Base-by-base conservation (phyloP, 345 rosid species). In the Excoecaria cochinchinensis region DNA sequence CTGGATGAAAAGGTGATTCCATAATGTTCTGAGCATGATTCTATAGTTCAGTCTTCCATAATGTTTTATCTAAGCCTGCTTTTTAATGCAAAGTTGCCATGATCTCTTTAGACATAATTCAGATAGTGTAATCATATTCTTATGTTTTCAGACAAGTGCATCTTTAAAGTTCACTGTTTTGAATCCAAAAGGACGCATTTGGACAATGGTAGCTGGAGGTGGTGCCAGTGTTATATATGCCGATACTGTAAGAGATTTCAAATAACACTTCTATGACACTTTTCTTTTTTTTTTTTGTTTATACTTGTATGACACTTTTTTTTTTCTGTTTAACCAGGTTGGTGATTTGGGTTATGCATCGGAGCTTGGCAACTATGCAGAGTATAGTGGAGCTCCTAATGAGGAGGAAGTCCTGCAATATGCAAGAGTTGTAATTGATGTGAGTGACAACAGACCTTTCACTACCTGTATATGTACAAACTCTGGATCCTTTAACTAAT, bases 121-220 rank as follows among this genome's bases (percentile, higher is more conserved):
- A 31, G 8, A 24, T 67, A 56, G 46, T 36, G 38, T 73, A 17
- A 77, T 50, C 44, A 36, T 39, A 24, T 24, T 58, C 38, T 75
- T 77, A 52, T 66, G 63, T 72, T 79, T 72, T 76, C 89, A 96
- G 98, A 96, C 99, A 60, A 96, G 98, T 81, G 91, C 98, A 58
- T 96, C 99, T 76, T 81, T 96, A 85, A 93, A 93, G 76, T 96
- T 96, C 82, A 95, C 98, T 50, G 91, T 95, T 75, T 81, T 95
- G 90, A 95, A 95, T 76, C 89, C 95, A 19, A 91, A 90, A 82
- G 99, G 99, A 60, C 92, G 97, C 51, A 93, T 93, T 69, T 95
- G 99, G 99, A 95, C 98, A 4, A 95, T 93, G 98, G 99, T 95
- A 50, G 99, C 98, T 71, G 99, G 99, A 72, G 99, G 98, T 46